Evolutionary conservation across 1,284 basidiomycete species (phyloP), one percentile per base, ranked within the genome.

Genomic region (Ganoderma sp.): DNA sequence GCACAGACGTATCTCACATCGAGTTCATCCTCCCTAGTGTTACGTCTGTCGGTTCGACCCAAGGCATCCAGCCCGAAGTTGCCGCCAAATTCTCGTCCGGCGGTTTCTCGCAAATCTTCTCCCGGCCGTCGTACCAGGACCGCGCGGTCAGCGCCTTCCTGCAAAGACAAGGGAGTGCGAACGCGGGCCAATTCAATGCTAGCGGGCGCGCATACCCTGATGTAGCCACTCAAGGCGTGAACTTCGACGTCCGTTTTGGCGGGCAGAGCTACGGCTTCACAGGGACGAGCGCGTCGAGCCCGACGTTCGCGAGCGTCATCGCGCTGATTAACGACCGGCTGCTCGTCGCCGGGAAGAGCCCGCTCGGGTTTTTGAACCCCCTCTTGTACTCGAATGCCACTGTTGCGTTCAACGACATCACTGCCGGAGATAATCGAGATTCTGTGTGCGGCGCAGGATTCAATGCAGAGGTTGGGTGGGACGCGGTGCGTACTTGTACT

Each of bases 351-450:
- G 84, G 84, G 56, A 83, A 84, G 74, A 59, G 81, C 5, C 77
- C 85, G 6, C 81, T 90, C 28, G 88, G 88, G 0, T 90, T 90
- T 79, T 76, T 90, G 61, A 90, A 90, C 75, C 88, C 88, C 0
- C 78, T 88, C 45, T 61, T 73, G 61, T 73, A 90, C 75, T 82
- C 84, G 0, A 81, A 75, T 2, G 83, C 81, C 14, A 74, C 41
- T 12, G 63, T 42, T 0, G 74, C 74, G 54, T 71, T 77, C 59
- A 67, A 70, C 58, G 75, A 76, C 68, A 69, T 75, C 65, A 76
- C 74, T 0, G 61, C 56, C 0, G 73, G 73, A 14, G 68, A 63
- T 64, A 72, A 74, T 52, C 5, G 25, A 8, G 57, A 39, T 9
- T 65, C 69, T 3, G 67, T 74, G 2, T 84, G 82, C 59, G 79